Percentiles rank a stretch among this genome's conserved stretches.
Conservation (phyloP, 2,329 filamentous ascomycete species). For the Colletotrichum cuscutae region DNA sequence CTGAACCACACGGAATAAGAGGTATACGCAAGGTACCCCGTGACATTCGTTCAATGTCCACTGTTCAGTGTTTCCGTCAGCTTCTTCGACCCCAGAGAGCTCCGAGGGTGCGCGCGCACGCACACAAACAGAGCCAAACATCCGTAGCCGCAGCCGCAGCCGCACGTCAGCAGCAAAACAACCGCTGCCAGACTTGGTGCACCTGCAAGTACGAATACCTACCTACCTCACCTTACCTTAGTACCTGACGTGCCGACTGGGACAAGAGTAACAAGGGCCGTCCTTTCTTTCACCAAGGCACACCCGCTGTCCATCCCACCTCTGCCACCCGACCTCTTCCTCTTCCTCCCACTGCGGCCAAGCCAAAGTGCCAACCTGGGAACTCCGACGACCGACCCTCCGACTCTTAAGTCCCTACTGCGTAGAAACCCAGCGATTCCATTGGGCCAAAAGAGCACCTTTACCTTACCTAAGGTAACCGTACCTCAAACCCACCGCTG, state of each 20-base stretch:
- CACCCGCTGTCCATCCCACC: not conserved
- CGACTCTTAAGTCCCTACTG: not conserved
- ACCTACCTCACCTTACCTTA: too few species aligned
- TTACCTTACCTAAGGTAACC: conserved; percentile 22
- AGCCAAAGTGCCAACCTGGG: not conserved
- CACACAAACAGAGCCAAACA: not conserved
- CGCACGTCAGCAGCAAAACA: not conserved
- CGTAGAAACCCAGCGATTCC: not conserved
- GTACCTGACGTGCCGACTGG: too few species aligned
- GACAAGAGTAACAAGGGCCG: too few species aligned
- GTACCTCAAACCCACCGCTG: conserved; percentile 24
- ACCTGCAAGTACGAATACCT: not conserved
- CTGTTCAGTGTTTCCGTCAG: not conserved
- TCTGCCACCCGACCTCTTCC: not conserved
- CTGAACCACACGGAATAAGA: too few species aligned
- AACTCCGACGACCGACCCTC: not conserved
- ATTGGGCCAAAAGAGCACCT: not conserved
- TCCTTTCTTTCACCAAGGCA: not conserved
- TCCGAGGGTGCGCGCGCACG: not conserved
- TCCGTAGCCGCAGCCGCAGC: not conserved
- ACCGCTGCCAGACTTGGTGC: not conserved
- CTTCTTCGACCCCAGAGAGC: not conserved
- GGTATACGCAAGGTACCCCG: too few species aligned
- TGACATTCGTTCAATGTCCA: too few species aligned
- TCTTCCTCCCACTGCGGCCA: not conserved